Percentiles rank a stretch among this genome's conserved stretches.
Evolutionary conservation across 192 early-diverging fungal genomes (phyloP).

Genomic region (Coemansia sp.): DNA sequence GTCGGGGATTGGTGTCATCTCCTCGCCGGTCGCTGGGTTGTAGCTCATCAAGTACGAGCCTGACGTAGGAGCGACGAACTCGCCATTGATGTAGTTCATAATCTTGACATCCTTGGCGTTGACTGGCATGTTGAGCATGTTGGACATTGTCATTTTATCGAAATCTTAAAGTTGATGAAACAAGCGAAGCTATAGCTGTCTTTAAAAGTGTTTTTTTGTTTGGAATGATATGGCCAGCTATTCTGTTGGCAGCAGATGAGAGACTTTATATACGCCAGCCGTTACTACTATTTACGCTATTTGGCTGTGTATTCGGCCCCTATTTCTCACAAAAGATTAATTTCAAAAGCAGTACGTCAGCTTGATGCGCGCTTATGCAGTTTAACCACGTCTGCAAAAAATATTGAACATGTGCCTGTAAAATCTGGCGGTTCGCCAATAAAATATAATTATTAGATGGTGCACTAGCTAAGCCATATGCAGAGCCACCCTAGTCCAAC

Average conservation of each 20-base stretch:
- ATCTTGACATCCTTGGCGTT: constrained; percentile 34
- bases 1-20: constrained; percentile 62
- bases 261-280: background rate
- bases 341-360: background rate
- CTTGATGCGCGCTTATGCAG: background rate
- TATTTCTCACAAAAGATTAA: background rate
- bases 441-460: too few relatives aligned
- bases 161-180: background rate
- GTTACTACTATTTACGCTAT: background rate
- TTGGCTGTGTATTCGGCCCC: background rate
- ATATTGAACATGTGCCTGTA: background rate
- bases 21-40: constrained; percentile 69
- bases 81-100: constrained; percentile 72
- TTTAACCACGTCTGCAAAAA: background rate
- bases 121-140: constrained; percentile 20
- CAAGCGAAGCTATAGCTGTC: background rate
- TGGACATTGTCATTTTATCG: constrained; percentile 7
- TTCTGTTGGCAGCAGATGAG: background rate
- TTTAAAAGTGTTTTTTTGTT: background rate
- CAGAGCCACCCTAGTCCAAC: background rate
- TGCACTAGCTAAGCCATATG: background rate
- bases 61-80: constrained; percentile 58
- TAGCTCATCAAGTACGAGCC: constrained; percentile 59
- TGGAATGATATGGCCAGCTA: background rate
- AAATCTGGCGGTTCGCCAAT: too few relatives aligned